A percentile compares a stretch with the other conserved stretches of the same genome.
phyloP scores from a whole-genome alignment of 257 asterid genomes.

The Solanum sitiens region DNA sequence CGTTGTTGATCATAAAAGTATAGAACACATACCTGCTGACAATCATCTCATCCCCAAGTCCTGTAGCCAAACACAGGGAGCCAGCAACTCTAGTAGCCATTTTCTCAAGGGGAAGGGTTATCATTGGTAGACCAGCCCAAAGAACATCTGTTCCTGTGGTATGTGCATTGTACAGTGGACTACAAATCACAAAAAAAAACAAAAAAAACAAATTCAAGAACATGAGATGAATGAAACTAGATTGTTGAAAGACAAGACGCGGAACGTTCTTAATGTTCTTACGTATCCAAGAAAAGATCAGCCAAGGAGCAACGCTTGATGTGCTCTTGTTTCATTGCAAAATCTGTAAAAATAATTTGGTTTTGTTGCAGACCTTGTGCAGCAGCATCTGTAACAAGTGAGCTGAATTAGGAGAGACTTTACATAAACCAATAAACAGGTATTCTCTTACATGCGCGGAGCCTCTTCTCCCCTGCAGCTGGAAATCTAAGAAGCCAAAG shows the following conservation, averaged over 20 bases:
- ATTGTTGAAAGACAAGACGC: background rate
- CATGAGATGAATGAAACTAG: background rate
- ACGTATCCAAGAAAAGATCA: slow-evolving; percentile 91
- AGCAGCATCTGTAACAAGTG: slow-evolving; percentile 54
- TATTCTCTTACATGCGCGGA: slow-evolving; percentile 57
- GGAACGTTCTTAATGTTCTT: slow-evolving; percentile 7
- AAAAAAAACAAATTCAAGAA: background rate
- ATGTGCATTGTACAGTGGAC: slow-evolving; percentile 96
- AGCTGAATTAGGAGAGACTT: background rate
- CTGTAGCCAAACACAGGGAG: slow-evolving; percentile 93
- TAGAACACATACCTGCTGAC: slow-evolving; percentile 53
- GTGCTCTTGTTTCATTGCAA: slow-evolving; percentile 87
- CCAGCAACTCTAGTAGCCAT: slow-evolving; percentile 99
- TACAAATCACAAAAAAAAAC: slow-evolving; percentile 8
- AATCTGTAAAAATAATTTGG: slow-evolving; percentile 85
- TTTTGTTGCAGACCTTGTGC: slow-evolving; percentile 90
- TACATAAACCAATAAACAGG: background rate
- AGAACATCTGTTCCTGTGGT: slow-evolving; percentile 96
- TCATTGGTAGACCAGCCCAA: slow-evolving; percentile 97
- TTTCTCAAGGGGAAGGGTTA: slow-evolving; percentile 94
- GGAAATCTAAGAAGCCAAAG: slow-evolving; percentile 96
- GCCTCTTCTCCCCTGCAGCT: slow-evolving; percentile 96
- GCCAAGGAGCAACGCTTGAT: slow-evolving; percentile 85
- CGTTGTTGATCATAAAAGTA: background rate
- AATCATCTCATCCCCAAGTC: slow-evolving; percentile 95